Conservation (phyloP, 2,329 filamentous ascomycete genomes). For the Colletotrichum spaethianum region DNA sequence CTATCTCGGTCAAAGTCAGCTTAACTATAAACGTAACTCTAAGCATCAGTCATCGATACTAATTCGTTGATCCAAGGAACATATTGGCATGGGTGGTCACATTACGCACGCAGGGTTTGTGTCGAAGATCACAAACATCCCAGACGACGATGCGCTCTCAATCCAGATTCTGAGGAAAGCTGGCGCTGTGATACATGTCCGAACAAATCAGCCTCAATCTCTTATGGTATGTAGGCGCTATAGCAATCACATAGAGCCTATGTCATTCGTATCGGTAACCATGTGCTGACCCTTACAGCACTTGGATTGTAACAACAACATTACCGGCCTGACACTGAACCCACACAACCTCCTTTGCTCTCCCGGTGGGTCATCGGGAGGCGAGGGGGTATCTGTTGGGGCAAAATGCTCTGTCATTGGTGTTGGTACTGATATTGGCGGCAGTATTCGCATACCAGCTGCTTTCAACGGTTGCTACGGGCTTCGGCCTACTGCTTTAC, state of each 20-base stretch:
- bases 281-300: background rate
- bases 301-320: slow-evolving; percentile 63
- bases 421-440: slow-evolving; percentile 74
- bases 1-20: slow-evolving; percentile 79
- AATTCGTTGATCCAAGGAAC: background rate
- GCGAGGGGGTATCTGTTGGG: slow-evolving; percentile 74
- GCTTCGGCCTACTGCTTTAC: slow-evolving; percentile 68
- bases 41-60: background rate
- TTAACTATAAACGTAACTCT: slow-evolving; percentile 59
- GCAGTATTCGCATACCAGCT: slow-evolving; percentile 67
- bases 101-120: slow-evolving; percentile 75
- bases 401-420: slow-evolving; percentile 72
- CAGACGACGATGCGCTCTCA: slow-evolving; percentile 56
- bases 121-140: slow-evolving; percentile 72
- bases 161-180: slow-evolving; percentile 58
- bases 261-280: background rate
- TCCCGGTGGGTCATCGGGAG: slow-evolving; percentile 76
- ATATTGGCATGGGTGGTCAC: slow-evolving; percentile 57
- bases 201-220: slow-evolving; percentile 70
- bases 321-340: slow-evolving; percentile 73
- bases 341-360: slow-evolving; percentile 72
- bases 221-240: slow-evolving; percentile 78
- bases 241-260: slow-evolving; percentile 44
- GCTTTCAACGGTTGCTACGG: slow-evolving; percentile 72
- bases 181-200: slow-evolving; percentile 69